phyloP scores from a whole-genome alignment of 2,329 filamentous ascomycete species.

The Fusarium humuli region DNA sequence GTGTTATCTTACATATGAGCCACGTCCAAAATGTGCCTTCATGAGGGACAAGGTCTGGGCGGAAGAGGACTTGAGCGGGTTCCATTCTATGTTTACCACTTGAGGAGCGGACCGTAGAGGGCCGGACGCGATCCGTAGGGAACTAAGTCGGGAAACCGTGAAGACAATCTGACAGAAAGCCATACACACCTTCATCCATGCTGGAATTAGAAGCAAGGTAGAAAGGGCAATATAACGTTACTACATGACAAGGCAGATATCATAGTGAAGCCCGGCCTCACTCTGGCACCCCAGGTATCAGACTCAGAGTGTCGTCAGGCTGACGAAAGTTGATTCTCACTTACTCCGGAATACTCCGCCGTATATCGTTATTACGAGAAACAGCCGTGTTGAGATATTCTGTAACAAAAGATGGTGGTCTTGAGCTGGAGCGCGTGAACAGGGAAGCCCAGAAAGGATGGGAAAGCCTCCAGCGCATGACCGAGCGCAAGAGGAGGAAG shows the following conservation, averaged over 20 bases:
- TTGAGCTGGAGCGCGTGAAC: conserved; percentile 42
- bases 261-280: background rate
- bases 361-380: conserved; percentile 12
- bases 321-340: conserved; percentile 15
- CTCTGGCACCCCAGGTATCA: conserved; percentile 1
- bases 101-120: conserved; percentile 45
- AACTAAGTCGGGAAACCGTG: conserved; percentile 28
- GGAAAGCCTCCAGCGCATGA: conserved; percentile 38
- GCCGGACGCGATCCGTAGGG: conserved; percentile 38
- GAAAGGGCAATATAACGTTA: background rate
- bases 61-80: conserved; percentile 26
- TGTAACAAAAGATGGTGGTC: conserved; percentile 36
- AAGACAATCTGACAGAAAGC: conserved; percentile 29
- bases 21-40: background rate
- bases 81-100: conserved; percentile 24
- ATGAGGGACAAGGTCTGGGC: conserved; percentile 7
- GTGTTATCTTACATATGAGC: background rate
- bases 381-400: conserved; percentile 21
- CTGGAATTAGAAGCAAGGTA: background rate
- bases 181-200: conserved; percentile 26
- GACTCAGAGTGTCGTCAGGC: conserved; percentile 19
- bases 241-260: conserved; percentile 10
- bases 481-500: conserved; percentile 33
- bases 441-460: conserved; percentile 33
- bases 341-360: conserved; percentile 13